Base-by-base conservation (phyloP, 441 rosid genomes). In the Gossypium gossypioides region DNA sequence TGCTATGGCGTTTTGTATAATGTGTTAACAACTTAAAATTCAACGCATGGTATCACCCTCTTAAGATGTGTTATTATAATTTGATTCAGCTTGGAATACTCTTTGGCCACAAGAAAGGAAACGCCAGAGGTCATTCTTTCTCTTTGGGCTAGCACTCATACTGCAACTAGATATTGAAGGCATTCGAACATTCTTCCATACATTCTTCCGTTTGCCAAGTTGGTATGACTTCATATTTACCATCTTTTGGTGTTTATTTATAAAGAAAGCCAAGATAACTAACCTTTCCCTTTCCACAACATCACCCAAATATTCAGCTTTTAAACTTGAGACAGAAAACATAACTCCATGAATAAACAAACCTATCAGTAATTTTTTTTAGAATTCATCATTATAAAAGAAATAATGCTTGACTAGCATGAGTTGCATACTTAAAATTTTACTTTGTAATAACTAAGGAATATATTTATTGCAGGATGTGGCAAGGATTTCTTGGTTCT, bases 71-170 rank as follows among this genome's bases (percentile, higher is more conserved):
- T 3, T 42, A 42, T 29, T 58, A 37, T 65, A 34, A 37, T 21
- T 63, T 64, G 54, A n/a, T 60, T 80, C 91, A 90, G 99, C 99
- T 72, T 94, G 97, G 97, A 86, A 88, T 81, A 83, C 92, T 40
- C 87, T 94, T 44, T 94, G 97, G 99, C 94, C 99, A 70, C 87
- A 64, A 78, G 99, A 94, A 81, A 87, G 99, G 84, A 94, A 92
- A 82, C 84, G 99, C 27, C 99, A 92, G 72, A 89, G 97, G 79
- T 84, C 99, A 57, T 94, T 94, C 76, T 94, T 90, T 77, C 97
- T 94, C 71, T 94, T 94, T 61, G 97, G 99, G 22, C 83, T 92
- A 46, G 97, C 97, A 3, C 91, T 94, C 72, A 89, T 94, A 75
- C 50, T 90, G 82, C 88, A 92, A 77, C 81, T 90, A 77, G 99